Evolutionary conservation across 2,329 filamentous ascomycete genomes (phyloP), one percentile per base, ranked within the genome.

Genomic region (Orbilia ellipsospora): DNA sequence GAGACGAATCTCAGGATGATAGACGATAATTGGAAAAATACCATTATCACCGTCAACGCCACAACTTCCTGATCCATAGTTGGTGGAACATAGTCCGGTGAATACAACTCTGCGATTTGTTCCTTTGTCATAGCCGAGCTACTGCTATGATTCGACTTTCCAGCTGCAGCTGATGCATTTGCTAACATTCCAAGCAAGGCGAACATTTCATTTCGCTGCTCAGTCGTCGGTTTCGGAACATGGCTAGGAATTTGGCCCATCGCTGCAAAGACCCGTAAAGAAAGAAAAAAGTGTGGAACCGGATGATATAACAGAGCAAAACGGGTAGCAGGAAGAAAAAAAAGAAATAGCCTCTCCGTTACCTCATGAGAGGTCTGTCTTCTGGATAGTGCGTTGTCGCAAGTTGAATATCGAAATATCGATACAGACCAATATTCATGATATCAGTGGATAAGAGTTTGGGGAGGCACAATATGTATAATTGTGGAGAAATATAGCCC

Each of bases 181-280:
- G 64, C 72, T 6, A 75, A 8, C 15, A 18, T 18, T n/a, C 52
- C 72, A 4, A 75, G 36, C 2, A 75, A n/a, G 26, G 55, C 36
- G 54, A 75, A 65, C 59, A 69, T 64, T 31, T 52, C 64, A 28
- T 55, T 65, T 56, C 72, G 64, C 72, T 75, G 57, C 31, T 75
- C 72, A 5, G 72, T 45, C 20, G 72, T 75, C n/a, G 72, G 72
- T 54, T 64, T 75, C 15, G 64, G 72, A 10, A 75, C 60, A 65
- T 75, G 64, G 23, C 72, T 75, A 6, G 72, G 72, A 56, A 75
- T 55, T 20, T 75, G 63, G 2, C 72, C 72, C 72, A 75, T 75
- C 61, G n/a, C 40, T 45, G 52, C 12, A 7, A 52, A 55, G 7
- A 7, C 15, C 44, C 13, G 16, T 18, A 15, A n/a, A 5, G 16